Evolutionary conservation across 1,284 basidiomycete species (phyloP).

Genomic region (Microbotryomycetes sp.): DNA sequence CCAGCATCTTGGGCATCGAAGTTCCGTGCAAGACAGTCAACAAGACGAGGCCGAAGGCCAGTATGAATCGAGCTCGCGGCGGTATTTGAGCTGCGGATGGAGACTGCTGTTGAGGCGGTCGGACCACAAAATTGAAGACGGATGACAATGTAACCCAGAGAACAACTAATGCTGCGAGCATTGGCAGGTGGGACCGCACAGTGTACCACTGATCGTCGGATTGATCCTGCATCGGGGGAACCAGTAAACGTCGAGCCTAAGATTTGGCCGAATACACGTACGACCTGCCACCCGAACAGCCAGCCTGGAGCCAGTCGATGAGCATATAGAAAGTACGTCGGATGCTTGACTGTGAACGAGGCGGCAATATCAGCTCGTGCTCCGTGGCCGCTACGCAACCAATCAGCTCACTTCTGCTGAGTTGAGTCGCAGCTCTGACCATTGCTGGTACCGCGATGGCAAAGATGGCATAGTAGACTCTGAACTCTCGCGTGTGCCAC

Average conservation of each 20-base stretch:
- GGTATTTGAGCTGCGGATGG: not conserved
- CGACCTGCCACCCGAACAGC: conserved; percentile 46
- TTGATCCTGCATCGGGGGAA: conserved; percentile 36
- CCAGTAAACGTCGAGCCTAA: not conserved
- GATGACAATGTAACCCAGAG: conserved; percentile 36
- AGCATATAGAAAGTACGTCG: conserved; percentile 62
- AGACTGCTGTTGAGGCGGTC: conserved; percentile 18
- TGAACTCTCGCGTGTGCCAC: conserved; percentile 80
- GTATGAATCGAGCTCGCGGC: conserved; percentile 41
- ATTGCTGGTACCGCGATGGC: conserved; percentile 63
- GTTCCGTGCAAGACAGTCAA: conserved; percentile 75
- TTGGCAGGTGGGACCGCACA: conserved; percentile 40
- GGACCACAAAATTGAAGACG: conserved; percentile 15
- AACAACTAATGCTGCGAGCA: conserved; percentile 35
- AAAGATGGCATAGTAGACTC: conserved; percentile 63
- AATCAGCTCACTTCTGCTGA: conserved; percentile 62
- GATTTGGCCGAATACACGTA: conserved; percentile 16
- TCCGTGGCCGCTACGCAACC: not conserved
- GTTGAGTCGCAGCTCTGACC: conserved; percentile 66
- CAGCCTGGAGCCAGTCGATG: conserved; percentile 53
- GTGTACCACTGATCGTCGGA: conserved; percentile 44
- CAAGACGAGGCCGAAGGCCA: conserved; percentile 57
- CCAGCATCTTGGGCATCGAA: conserved; percentile 70
- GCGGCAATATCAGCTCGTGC: conserved; percentile 6
- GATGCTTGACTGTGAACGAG: conserved; percentile 46